phyloP scores from a whole-genome alignment of 2,329 filamentous ascomycete genomes.

The Colletotrichum karsti region DNA sequence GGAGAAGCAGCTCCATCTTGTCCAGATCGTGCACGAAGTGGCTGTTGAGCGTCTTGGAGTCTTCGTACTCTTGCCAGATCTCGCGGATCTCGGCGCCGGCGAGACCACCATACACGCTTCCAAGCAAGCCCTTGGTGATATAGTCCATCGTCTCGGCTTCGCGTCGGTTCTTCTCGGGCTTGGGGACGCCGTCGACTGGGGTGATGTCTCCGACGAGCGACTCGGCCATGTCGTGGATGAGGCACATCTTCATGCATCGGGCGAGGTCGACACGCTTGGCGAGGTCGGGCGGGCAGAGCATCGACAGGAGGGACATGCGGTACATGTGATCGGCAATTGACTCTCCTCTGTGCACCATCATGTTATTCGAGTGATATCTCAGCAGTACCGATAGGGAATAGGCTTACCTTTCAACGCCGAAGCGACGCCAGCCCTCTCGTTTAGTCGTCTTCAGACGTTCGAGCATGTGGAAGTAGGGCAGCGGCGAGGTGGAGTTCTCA shows the following conservation, averaged over 20 bases:
- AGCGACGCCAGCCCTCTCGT: conserved; percentile 93
- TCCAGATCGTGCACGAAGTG: conserved; percentile 96
- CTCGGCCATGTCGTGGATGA: conserved; percentile 98
- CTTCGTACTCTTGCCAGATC: conserved; percentile 97
- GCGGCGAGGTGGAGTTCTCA: conserved; percentile 73
- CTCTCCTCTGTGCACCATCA: conserved; percentile 68
- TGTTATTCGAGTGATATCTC: background rate
- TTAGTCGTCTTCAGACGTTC: conserved; percentile 96
- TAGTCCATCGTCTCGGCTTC: conserved; percentile 94
- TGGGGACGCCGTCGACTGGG: conserved; percentile 85
- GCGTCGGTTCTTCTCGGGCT: conserved; percentile 87
- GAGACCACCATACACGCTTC: conserved; percentile 75
- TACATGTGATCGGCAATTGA: conserved; percentile 99
- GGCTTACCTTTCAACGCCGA: conserved; percentile 71
- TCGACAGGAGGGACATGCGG: conserved; percentile 95
- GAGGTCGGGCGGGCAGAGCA: conserved; percentile 85
- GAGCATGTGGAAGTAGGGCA: conserved; percentile 94
- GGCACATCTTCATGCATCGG: conserved; percentile 92
- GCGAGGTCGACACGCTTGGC: conserved; percentile 76
- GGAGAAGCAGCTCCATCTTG: conserved; percentile 93
- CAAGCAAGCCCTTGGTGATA: conserved; percentile 77
- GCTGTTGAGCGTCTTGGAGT: conserved; percentile 82
- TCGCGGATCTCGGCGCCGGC: conserved; percentile 76
- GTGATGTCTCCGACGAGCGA: conserved; percentile 96
- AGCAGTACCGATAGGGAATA: background rate